Percentiles rank a stretch among this genome's conserved stretches.
Evolutionary conservation across 2,329 filamentous ascomycete species (phyloP).

Genomic region (Fusarium pseudonygamai): DNA sequence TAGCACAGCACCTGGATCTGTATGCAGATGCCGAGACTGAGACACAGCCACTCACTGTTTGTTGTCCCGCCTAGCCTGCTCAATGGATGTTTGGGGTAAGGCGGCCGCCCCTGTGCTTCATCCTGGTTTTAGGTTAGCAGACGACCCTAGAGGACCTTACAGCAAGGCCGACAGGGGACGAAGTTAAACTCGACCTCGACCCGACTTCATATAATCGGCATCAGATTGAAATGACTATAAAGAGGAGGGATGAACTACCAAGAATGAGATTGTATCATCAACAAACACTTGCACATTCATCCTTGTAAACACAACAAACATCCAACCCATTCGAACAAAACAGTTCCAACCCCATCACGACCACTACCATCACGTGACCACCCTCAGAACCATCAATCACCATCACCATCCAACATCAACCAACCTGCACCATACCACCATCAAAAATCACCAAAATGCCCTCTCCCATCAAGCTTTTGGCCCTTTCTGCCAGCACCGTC

Average conservation of each 20-base stretch:
- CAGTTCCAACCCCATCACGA: background rate
- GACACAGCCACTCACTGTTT: background rate
- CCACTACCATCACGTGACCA: background rate
- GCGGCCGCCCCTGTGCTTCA: slow-evolving; percentile 32
- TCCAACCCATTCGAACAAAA: background rate
- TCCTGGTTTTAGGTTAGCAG: slow-evolving; percentile 29
- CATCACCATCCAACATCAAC: background rate
- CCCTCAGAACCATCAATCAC: background rate
- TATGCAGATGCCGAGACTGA: too few species aligned
- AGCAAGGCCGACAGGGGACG: background rate
- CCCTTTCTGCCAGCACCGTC: slow-evolving; percentile 14
- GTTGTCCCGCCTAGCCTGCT: background rate
- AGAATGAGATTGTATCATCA: background rate
- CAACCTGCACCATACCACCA: background rate
- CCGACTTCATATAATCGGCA: background rate
- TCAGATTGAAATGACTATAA: slow-evolving; percentile 11
- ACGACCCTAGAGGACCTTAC: slow-evolving; percentile 1
- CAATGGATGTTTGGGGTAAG: background rate
- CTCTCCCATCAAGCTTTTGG: slow-evolving; percentile 20
- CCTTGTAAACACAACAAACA: slow-evolving; percentile 7
- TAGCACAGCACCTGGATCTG: background rate
- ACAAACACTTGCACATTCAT: background rate
- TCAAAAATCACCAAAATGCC: slow-evolving; percentile 17
- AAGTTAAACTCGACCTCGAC: slow-evolving; percentile 7
- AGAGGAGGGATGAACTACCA: slow-evolving; percentile 5